These are phyloP conservation scores for Helianthus annuus DNA, from an alignment of 129 eudicot genomes.

Conservation along the genomic window DNA sequence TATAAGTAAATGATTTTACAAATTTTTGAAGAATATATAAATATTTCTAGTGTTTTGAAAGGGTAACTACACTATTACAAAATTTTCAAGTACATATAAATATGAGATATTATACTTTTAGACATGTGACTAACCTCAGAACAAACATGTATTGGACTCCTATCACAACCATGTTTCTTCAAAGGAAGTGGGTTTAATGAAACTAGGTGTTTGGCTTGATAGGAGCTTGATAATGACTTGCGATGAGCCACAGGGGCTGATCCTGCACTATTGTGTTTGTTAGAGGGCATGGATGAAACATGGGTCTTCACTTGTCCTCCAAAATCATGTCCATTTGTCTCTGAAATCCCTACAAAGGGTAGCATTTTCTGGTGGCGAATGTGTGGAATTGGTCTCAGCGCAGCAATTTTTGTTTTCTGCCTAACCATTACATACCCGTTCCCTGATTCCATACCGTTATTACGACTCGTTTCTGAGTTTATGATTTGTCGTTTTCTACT, in stretches of 20 bases:
- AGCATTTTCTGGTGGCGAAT: conserved; percentile 74
- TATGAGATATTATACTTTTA: not conserved
- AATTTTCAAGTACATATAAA: not conserved
- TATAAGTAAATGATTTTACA: not conserved
- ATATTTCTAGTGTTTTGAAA: not conserved
- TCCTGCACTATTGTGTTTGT: conserved; percentile 55
- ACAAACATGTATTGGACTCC: conserved; percentile 93
- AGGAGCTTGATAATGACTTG: conserved; percentile 59
- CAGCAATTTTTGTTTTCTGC: conserved; percentile 72
- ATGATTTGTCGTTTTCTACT: conserved; percentile 54
- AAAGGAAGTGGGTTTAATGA: conserved; percentile 89
- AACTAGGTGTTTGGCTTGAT: conserved; percentile 79
- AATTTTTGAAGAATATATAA: not conserved
- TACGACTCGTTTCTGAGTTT: conserved; percentile 37
- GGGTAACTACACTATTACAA: not conserved
- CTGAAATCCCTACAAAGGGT: conserved; percentile 71
- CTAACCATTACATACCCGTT: conserved; percentile 59
- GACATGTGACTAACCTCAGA: conserved; percentile 59
- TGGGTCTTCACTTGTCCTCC: conserved; percentile 57
- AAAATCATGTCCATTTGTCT: conserved; percentile 60
- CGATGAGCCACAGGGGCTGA: conserved; percentile 60
- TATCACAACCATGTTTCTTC: conserved; percentile 93
- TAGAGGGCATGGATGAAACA: conserved; percentile 39
- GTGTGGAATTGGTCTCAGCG: conserved; percentile 86
- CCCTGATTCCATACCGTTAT: conserved; percentile 31